Percentiles rank a stretch among this genome's conserved stretches.
Conservation (phyloP, 2,329 filamentous ascomycete species). For the Fusarium sp. region DNA sequence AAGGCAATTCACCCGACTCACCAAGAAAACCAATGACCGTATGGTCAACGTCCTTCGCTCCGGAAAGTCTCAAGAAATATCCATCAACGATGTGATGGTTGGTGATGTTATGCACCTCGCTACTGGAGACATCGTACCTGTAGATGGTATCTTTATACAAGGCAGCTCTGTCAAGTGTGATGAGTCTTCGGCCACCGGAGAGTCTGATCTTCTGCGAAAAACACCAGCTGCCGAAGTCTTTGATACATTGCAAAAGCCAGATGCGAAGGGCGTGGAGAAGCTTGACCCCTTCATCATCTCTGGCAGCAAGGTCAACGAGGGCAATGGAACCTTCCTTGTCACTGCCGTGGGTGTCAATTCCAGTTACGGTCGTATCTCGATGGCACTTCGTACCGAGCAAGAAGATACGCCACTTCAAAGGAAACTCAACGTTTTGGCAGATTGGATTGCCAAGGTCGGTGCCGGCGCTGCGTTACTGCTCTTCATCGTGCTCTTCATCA, state of each 20-base stretch:
- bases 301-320: conserved; percentile 65
- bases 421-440: conserved; percentile 57
- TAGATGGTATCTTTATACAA: conserved; percentile 75
- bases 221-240: conserved; percentile 68
- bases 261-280: conserved; percentile 54
- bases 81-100: conserved; percentile 73
- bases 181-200: conserved; percentile 78
- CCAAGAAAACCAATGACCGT: conserved; percentile 71
- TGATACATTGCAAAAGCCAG: conserved; percentile 61
- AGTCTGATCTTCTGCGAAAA: conserved; percentile 79
- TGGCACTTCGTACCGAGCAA: conserved; percentile 63
- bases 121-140: conserved; percentile 76
- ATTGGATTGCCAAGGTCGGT: conserved; percentile 56
- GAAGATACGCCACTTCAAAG: conserved; percentile 66
- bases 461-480: conserved; percentile 77
- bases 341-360: conserved; percentile 68
- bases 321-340: conserved; percentile 64
- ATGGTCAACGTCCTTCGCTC: conserved; percentile 75
- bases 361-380: conserved; percentile 65
- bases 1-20: conserved; percentile 71
- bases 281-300: conserved; percentile 74
- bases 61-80: conserved; percentile 71
- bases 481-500: conserved; percentile 82
- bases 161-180: conserved; percentile 69
- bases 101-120: conserved; percentile 77